These are phyloP conservation scores for Hammondia hammondi DNA, from an alignment of 169 alveolate species.

Conservation along the genomic window DNA sequence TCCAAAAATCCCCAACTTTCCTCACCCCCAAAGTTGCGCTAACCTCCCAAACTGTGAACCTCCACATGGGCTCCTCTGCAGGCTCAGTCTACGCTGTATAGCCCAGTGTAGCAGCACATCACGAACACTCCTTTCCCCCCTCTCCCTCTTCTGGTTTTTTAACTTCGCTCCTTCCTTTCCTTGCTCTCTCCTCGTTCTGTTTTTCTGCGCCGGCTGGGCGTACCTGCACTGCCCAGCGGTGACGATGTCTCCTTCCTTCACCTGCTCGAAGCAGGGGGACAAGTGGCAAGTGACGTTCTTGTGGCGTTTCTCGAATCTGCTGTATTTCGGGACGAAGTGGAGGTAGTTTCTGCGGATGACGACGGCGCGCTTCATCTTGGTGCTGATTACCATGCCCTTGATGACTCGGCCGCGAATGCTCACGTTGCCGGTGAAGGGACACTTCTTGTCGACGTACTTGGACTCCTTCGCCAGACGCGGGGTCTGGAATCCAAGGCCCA, in stretches of 20 bases:
- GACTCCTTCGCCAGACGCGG: slow-evolving; percentile 99
- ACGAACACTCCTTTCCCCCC: too few species aligned
- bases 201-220: too few species aligned
- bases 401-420: slow-evolving; percentile 97
- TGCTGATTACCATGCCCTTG: slow-evolving; percentile 98
- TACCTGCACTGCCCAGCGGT: slow-evolving; percentile 98
- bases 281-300: slow-evolving; percentile 96
- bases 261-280: slow-evolving; percentile 96
- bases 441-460: slow-evolving; percentile 97
- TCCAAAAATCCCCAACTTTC: too few species aligned
- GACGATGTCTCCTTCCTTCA: slow-evolving; percentile 98
- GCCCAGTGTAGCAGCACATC: too few species aligned
- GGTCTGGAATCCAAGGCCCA: slow-evolving; percentile 97
- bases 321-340: slow-evolving; percentile 97
- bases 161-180: too few species aligned
- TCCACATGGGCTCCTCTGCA: too few species aligned
- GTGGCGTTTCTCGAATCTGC: slow-evolving; percentile 99
- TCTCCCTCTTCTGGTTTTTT: too few species aligned
- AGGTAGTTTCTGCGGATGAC: slow-evolving; percentile 98
- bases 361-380: slow-evolving; percentile 98
- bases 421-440: slow-evolving; percentile 99
- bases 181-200: too few species aligned
- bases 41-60: too few species aligned
- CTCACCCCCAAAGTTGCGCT: too few species aligned
- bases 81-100: too few species aligned